A percentile compares a stretch with the other conserved stretches of the same genome.
Evolutionary conservation across 2,329 filamentous ascomycete genomes (phyloP).

Genomic region (Purpureocillium lavendulum): DNA sequence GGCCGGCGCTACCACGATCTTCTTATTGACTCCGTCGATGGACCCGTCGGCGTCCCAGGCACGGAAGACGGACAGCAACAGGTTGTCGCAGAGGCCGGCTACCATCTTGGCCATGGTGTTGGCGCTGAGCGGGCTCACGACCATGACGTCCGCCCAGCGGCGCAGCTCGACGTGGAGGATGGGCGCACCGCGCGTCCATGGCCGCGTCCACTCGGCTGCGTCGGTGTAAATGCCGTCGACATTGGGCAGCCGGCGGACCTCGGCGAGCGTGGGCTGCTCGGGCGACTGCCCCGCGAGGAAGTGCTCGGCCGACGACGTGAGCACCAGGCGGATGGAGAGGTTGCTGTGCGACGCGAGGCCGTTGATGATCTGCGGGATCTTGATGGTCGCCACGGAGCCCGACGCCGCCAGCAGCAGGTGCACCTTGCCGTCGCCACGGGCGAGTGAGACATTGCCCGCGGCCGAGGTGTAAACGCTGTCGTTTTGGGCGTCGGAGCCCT

Average conservation of each 20-base stretch:
- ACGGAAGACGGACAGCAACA: constrained; percentile 65
- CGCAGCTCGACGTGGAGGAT: constrained; percentile 90
- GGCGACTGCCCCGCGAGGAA: constrained; percentile 69
- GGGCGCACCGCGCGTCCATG: constrained; percentile 69
- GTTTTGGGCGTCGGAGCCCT: not conserved
- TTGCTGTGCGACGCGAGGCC: constrained; percentile 42
- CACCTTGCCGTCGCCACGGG: constrained; percentile 28
- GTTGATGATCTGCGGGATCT: constrained; percentile 59
- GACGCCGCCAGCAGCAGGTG: constrained; percentile 34
- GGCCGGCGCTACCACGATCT: constrained; percentile 68
- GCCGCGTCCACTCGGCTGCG: constrained; percentile 72
- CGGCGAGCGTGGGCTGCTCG: constrained; percentile 65
- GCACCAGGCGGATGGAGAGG: constrained; percentile 76
- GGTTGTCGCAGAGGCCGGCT: constrained; percentile 67
- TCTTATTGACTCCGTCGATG: constrained; percentile 44
- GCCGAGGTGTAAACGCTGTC: constrained; percentile 10
- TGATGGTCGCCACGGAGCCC: constrained; percentile 76
- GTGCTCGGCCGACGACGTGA: constrained; percentile 63
- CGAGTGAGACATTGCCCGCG: constrained; percentile 21
- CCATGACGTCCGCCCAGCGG: constrained; percentile 67
- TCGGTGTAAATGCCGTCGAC: constrained; percentile 79
- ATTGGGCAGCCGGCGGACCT: constrained; percentile 52
- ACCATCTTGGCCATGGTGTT: constrained; percentile 82
- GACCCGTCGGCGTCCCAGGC: constrained; percentile 78
- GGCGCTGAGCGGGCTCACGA: constrained; percentile 74